A percentile compares a stretch with the other conserved stretches of the same genome.
phyloP scores from a whole-genome alignment of 345 rosid genomes.

The Eucalyptus viminalis region DNA sequence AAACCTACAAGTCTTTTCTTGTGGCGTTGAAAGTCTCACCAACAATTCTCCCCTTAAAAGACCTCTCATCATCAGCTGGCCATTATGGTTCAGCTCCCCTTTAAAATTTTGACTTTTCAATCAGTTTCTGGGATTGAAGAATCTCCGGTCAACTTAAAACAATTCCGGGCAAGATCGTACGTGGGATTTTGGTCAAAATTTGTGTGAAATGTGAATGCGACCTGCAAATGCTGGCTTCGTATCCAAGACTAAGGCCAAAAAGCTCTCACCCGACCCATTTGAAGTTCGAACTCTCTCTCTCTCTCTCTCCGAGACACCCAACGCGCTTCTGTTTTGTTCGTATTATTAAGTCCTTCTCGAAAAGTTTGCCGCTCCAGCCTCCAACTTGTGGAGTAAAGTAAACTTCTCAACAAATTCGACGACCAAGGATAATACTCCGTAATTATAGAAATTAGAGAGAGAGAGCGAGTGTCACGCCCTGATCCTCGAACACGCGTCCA shows the following conservation, averaged over 20 bases:
- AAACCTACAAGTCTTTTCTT: not conserved
- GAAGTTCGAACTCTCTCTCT: not conserved
- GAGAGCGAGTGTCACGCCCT: too few relatives aligned
- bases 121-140: not conserved
- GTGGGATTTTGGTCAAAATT: not conserved
- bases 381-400: not conserved
- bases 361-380: not conserved
- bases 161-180: not conserved
- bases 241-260: not conserved
- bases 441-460: too few relatives aligned
- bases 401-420: not conserved
- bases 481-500: fast-evolving
- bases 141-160: not conserved
- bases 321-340: not conserved
- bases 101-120: not conserved
- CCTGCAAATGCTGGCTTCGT: not conserved
- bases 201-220: not conserved
- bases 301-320: not conserved
- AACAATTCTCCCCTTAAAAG: not conserved
- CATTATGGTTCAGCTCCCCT: not conserved
- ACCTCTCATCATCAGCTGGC: not conserved
- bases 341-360: not conserved
- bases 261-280: too few relatives aligned
- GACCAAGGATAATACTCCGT: not conserved
- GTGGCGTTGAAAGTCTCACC: not conserved